Conservation (phyloP, 2,329 filamentous ascomycete species). For the Verticillium dahliae region DNA sequence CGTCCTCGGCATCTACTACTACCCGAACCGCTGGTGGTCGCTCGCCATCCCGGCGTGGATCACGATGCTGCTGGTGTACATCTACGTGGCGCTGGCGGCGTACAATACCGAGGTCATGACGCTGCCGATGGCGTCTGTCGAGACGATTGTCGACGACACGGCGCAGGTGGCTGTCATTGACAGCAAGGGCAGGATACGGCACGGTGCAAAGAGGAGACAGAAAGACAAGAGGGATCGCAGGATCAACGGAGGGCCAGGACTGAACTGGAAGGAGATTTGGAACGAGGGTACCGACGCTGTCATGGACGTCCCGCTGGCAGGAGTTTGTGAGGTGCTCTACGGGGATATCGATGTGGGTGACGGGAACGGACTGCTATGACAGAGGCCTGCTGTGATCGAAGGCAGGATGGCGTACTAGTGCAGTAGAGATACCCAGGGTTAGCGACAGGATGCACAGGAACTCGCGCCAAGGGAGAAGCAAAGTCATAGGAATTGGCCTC, state of each 20-base stretch:
- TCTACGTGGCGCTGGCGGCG: conserved; percentile 83
- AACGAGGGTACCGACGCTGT: conserved; percentile 91
- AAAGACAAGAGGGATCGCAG: conserved; percentile 26
- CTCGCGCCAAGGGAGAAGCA: not conserved
- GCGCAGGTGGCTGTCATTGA: conserved; percentile 82
- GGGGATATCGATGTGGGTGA: not conserved
- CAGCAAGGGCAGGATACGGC: conserved; percentile 48
- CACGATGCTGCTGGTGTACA: conserved; percentile 82
- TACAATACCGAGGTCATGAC: conserved; percentile 92
- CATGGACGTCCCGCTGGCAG: conserved; percentile 91
- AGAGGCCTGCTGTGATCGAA: not conserved
- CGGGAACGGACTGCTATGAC: not conserved
- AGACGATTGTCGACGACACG: conserved; percentile 87
- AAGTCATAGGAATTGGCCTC: not conserved
- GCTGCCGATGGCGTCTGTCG: conserved; percentile 68
- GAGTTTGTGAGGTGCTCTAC: conserved; percentile 86
- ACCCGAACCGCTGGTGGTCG: conserved; percentile 96
- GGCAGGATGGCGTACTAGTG: not conserved
- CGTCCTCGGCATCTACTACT: conserved; percentile 91
- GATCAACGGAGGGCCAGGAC: conserved; percentile 25
- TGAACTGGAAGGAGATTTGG: conserved; percentile 80
- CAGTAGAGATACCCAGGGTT: not conserved
- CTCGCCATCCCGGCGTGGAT: conserved; percentile 86
- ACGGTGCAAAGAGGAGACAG: conserved; percentile 24
- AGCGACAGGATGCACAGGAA: not conserved